Evolutionary conservation across 2,329 filamentous ascomycete species (phyloP).

Genomic region (Ophiostoma sp.): DNA sequence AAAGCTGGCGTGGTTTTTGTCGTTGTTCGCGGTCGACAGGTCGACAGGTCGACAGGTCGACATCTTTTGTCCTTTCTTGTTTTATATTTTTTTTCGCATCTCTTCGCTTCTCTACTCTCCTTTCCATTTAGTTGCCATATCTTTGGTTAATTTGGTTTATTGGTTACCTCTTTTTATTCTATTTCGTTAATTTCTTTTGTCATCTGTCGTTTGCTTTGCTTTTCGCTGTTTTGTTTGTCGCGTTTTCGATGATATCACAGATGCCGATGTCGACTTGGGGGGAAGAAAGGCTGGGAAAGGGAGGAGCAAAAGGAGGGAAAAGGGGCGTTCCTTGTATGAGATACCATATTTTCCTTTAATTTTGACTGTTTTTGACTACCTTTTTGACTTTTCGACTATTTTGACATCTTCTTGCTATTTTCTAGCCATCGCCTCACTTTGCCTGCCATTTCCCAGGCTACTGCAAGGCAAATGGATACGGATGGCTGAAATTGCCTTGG

Average conservation of each 20-base stretch:
- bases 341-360: constrained; percentile 12
- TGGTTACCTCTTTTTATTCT: not conserved
- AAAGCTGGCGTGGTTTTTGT: not conserved
- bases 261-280: not conserved
- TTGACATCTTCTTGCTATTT: not conserved
- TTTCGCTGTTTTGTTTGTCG: not conserved
- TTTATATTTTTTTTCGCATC: constrained; percentile 5
- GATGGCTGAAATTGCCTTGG: constrained; percentile 1
- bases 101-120: constrained; percentile 9
- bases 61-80: not conserved
- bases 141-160: not conserved
- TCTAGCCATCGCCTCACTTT: not conserved
- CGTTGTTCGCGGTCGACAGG: not conserved
- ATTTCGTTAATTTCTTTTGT: not conserved
- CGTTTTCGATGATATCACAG: not conserved
- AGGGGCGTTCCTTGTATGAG: constrained; percentile 12
- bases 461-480: not conserved
- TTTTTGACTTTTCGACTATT: not conserved
- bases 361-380: not conserved
- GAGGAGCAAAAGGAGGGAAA: not conserved
- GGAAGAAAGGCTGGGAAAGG: not conserved
- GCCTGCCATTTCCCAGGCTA: not conserved
- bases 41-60: constrained; percentile 10
- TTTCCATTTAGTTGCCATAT: not conserved
- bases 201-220: not conserved